Percentiles rank a stretch among this genome's conserved stretches.
phyloP scores from a whole-genome alignment of 306 rosid genomes.

The Cucurbita ficifolia region DNA sequence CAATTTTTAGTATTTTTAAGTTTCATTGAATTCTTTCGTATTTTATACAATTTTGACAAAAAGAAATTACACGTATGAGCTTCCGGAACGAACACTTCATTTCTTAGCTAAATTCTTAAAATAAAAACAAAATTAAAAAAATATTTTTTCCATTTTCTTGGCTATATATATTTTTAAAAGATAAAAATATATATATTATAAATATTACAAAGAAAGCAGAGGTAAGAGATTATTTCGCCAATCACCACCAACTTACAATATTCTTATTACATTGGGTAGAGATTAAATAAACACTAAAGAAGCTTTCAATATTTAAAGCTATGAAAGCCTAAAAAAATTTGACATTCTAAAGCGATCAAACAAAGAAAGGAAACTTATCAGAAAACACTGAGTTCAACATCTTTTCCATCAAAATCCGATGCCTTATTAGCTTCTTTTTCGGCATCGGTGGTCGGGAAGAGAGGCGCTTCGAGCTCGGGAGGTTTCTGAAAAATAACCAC shows the following conservation, averaged over 20 bases:
- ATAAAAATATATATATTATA: neutral
- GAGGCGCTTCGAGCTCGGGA: constrained; percentile 69
- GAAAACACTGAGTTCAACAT: constrained; percentile 45
- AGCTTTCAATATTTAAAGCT: neutral
- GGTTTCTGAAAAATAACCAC: constrained; percentile 37
- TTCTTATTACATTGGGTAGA: constrained; percentile 3
- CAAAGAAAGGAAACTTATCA: constrained; percentile 19
- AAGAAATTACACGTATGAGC: too few species aligned
- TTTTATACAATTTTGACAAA: too few species aligned
- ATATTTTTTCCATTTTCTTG: too few species aligned
- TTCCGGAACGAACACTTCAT: too few species aligned
- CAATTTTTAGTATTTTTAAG: too few species aligned
- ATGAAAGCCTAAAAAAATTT: neutral
- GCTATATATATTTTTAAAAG: neutral
- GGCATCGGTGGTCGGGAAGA: constrained; percentile 27
- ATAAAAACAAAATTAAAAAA: too few species aligned
- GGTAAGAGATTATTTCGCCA: neutral
- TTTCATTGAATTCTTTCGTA: too few species aligned
- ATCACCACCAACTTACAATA: neutral
- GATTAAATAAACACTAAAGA: constrained; percentile 3
- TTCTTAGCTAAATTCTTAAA: too few species aligned
- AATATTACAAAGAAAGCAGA: neutral
- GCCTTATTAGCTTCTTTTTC: constrained; percentile 26
- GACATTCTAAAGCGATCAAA: neutral
- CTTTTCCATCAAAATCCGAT: constrained; percentile 40